Evolutionary conservation across 2,329 filamentous ascomycete species (phyloP), one percentile per base, ranked within the genome.

Genomic region (Aspergillaceae sp.): DNA sequence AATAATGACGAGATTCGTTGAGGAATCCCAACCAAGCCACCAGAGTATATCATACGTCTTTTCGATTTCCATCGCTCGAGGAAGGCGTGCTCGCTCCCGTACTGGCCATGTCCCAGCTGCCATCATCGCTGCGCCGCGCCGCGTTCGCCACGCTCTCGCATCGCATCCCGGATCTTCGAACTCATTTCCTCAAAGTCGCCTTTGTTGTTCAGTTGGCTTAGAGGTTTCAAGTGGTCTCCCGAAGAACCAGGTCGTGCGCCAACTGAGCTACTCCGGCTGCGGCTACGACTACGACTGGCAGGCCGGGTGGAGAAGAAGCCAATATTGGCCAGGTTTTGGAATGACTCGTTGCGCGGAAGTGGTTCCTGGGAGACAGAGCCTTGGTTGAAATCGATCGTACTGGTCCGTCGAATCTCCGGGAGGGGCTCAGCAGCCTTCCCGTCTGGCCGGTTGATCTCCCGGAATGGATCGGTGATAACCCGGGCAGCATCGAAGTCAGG

Each of bases 271-370:
- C 80, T 87, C 43, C 84, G 77, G 57, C 82, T 86, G 29, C 85
- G 78, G 57, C 82, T 86, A 28, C 85, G 78, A 43, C 79, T 83
- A n/a, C 88, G 82, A 43, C 86, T 94, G n/a, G 84, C 78, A 4
- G 90, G 89, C 29, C 87, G 78, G 10, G 87, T 92, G 2, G 90
- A 88, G 70, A 97, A 98, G 69, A 98, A 84, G 50, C 86, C 87
- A 54, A 95, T 84, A 42, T 79, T 82, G 8, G 87, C 85, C 52
- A 97, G 84, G 65, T 97, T 91, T 66, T 84, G 84, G 71, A 96
- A 96, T 0, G 87, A 92, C 68, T 97, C 92, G 71, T 95, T 96
- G 49, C 86, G 83, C 6, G 91, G 90, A 1, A 82, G 54, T 78
- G 83, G 68, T 63, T 76, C 66, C 32, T 56, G 57, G 7, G 54